A percentile compares a stretch with the other conserved stretches of the same genome.
Evolutionary conservation across 2,329 filamentous ascomycete species (phyloP).

Genomic region (Septoria linicola): DNA sequence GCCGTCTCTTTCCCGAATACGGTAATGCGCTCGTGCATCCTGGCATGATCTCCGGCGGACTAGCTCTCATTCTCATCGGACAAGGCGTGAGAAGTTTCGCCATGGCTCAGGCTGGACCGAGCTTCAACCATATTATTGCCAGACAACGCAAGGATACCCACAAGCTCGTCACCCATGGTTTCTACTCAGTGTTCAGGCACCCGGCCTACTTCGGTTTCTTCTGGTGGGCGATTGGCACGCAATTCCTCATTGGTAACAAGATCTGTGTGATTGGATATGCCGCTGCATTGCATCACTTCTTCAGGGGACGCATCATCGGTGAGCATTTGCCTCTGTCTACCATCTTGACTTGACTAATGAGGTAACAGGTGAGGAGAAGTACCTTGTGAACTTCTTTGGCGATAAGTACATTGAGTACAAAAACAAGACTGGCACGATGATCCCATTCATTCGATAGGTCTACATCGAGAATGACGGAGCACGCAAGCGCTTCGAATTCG

Average conservation of each 20-base stretch:
- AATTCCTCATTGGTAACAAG: conserved; percentile 82
- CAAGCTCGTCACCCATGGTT: conserved; percentile 74
- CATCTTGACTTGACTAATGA: conserved; percentile 9
- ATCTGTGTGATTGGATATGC: conserved; percentile 74
- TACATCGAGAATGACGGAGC: no score
- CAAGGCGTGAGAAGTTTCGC: conserved; percentile 76
- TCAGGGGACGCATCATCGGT: conserved; percentile 67
- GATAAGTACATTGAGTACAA: conserved; percentile 76
- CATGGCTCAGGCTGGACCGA: conserved; percentile 84
- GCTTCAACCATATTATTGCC: conserved; percentile 86
- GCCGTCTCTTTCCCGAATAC: conserved; percentile 36
- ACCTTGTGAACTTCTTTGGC: conserved; percentile 78
- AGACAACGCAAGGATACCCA: conserved; percentile 67
- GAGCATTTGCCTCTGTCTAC: conserved; percentile 17
- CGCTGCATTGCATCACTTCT: conserved; percentile 81
- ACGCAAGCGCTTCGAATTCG: no score
- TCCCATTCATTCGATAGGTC: conserved; percentile 65
- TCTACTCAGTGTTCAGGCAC: conserved; percentile 76
- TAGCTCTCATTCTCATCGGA: conserved; percentile 65
- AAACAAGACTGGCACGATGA: conserved; percentile 68
- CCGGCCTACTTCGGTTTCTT: conserved; percentile 98
- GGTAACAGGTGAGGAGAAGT: conserved; percentile 67
- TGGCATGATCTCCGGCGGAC: conserved; percentile 52
- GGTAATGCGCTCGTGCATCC: conserved; percentile 50
- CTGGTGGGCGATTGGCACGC: conserved; percentile 95